A percentile compares a stretch with the other conserved stretches of the same genome.
Conservation (phyloP, 1,284 basidiomycete genomes). For the Puccinia horiana region DNA sequence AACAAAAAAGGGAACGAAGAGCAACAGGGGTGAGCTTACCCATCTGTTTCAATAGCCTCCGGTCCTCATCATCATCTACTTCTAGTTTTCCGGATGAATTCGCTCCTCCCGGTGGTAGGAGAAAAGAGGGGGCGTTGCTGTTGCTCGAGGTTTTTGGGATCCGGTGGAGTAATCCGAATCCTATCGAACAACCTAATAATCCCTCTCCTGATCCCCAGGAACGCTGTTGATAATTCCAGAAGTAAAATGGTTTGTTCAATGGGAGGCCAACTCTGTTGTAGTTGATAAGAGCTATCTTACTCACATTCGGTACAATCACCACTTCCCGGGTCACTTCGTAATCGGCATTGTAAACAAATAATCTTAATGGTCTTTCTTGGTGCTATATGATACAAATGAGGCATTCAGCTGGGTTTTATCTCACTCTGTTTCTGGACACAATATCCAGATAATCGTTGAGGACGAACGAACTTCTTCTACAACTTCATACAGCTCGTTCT, state of each 20-base stretch:
- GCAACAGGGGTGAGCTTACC: conserved; percentile 5
- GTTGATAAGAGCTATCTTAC: not conserved
- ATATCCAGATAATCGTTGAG: not conserved
- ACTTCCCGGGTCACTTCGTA: conserved; percentile 81
- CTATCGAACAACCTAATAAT: conserved; percentile 87
- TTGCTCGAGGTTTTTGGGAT: conserved; percentile 66
- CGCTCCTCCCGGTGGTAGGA: conserved; percentile 26
- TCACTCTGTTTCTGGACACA: not conserved
- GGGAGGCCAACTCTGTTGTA: not conserved
- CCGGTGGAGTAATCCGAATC: conserved; percentile 77
- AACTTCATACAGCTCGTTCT: conserved; percentile 94
- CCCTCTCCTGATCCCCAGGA: conserved; percentile 90
- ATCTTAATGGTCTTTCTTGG: conserved; percentile 83
- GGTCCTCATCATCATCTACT: conserved; percentile 24
- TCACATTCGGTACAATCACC: conserved; percentile 78
- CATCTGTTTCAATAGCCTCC: conserved; percentile 12
- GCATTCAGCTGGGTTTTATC: conserved; percentile 40
- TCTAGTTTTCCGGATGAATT: conserved; percentile 3
- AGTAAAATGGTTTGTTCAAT: not conserved
- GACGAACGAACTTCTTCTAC: conserved; percentile 74
- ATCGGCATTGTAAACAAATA: conserved; percentile 96
- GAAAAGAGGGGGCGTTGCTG: conserved; percentile 35
- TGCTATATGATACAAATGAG: conserved; percentile 64
- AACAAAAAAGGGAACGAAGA: not conserved
- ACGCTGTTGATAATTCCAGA: conserved; percentile 58